Base-by-base conservation (phyloP, 768 basidiomycete genomes). In the Trametes sanguinea region DNA sequence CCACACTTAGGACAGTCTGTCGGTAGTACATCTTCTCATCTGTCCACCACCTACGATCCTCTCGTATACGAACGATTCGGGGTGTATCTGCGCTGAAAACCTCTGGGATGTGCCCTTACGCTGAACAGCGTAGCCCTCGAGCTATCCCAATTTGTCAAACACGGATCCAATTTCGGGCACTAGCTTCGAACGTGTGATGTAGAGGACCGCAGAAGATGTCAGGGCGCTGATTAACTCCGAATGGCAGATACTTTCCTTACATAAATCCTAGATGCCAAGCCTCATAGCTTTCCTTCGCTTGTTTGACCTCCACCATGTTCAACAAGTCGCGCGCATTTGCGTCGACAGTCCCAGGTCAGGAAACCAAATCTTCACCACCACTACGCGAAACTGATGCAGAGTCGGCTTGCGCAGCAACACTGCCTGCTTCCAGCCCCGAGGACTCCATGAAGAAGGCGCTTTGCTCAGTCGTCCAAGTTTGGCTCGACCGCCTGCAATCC, bases 401-500 rank as follows among this genome's bases (percentile, higher is more conserved):
- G 6, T 45, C 32, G 14, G n/a, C 14, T 32, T 14, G 30, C 43
- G 42, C 51, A 59, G 57, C 48, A 16, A 13, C 50, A 13, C 57
- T 44, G 35, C 42, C 42, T 6, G 22, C 35, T 11, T 6, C 50
- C 4, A 51, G 13, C 0, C 51, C 63, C 43, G 57, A 64, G 35
- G 59, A 61, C 43, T 54, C 62, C 33, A 51, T 58, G 54, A 60
- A 63, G 46, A 59, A 68, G 39, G 65, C 67, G 16, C 53, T 68
- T 16, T 57, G 64, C 11, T 50, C 63, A 4, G 67, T 86, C 2
- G 77, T 85, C 13, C 79, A 80, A 57, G 80, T 83, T 2, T 87
- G 85, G 85, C 79, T 83, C 73, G 85, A 86, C 61, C 76, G 85
- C 47, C 76, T 86, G 35, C 83, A 85, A 71, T 73, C 85, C 14